A percentile compares a stretch with the other conserved stretches of the same genome.
Conservation (phyloP, 2,329 filamentous ascomycete species). For the Trichoderma cornu-damae region DNA sequence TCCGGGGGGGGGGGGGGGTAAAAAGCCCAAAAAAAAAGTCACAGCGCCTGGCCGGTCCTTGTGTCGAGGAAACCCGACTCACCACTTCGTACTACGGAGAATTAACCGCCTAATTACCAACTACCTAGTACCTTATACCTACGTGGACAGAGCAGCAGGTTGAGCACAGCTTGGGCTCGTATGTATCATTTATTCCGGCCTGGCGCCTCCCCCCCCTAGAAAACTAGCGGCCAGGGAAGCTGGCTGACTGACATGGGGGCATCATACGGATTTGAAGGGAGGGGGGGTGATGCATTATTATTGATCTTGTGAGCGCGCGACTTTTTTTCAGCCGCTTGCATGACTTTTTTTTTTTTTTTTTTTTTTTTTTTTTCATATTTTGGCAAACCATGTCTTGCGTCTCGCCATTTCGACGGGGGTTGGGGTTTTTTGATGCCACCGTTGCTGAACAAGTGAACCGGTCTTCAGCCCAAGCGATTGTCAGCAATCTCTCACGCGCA, state of each 20-base stretch:
- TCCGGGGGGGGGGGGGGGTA: not conserved
- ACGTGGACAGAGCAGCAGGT: too few species aligned
- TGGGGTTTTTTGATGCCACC: not conserved
- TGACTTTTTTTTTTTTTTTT: too few species aligned
- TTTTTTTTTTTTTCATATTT: too few species aligned
- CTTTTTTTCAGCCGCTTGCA: not conserved
- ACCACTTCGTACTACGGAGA: too few species aligned
- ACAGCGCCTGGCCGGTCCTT: not conserved
- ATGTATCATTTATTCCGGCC: not conserved
- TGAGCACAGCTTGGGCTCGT: too few species aligned
- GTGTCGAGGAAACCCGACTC: too few species aligned
- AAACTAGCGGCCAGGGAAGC: not conserved
- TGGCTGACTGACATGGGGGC: not conserved
- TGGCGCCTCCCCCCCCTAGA: not conserved
- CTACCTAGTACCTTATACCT: too few species aligned
- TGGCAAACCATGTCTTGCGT: slow-evolving; percentile 7
- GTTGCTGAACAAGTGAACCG: not conserved
- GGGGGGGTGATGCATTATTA: not conserved
- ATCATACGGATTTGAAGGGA: not conserved
- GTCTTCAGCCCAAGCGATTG: not conserved
- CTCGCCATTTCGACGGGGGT: not conserved
- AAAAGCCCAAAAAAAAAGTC: not conserved
- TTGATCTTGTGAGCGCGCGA: slow-evolving; percentile 2
- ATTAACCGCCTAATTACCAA: too few species aligned
- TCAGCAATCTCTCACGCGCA: too few species aligned